Conservation (phyloP, 345 rosid species). For the Brassica nigra region DNA sequence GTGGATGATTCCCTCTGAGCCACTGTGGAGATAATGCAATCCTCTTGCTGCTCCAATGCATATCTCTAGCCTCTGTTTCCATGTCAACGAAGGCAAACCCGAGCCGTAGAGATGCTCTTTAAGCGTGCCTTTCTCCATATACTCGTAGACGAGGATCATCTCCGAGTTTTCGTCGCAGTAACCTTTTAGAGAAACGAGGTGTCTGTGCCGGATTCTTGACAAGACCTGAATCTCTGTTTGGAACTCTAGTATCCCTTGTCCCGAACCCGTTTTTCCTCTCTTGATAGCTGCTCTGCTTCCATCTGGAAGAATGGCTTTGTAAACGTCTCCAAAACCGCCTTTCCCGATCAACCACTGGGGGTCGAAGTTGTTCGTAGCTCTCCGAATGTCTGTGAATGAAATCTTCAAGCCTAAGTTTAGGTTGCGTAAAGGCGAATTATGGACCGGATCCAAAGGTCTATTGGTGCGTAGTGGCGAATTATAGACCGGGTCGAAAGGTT, state of each 20-base stretch:
- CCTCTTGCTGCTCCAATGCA: slow-evolving; percentile 42
- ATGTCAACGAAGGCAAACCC: slow-evolving; percentile 12
- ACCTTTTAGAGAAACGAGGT: slow-evolving; percentile 66
- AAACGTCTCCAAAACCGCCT: slow-evolving; percentile 37
- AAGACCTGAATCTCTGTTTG: slow-evolving; percentile 41
- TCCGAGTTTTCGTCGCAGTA: slow-evolving; percentile 54
- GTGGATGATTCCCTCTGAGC: slow-evolving; percentile 43
- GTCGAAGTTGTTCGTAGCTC: slow-evolving; percentile 38
- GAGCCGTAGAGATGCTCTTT: slow-evolving; percentile 36
- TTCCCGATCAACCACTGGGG: slow-evolving; percentile 21
- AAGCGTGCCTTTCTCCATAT: slow-evolving; percentile 41
- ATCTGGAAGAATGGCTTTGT: slow-evolving; percentile 30
- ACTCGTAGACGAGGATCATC: slow-evolving; percentile 40
- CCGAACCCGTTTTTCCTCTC: slow-evolving; percentile 25
- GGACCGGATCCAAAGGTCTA: slow-evolving; percentile 24
- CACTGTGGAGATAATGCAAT: slow-evolving; percentile 36
- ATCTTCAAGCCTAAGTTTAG: slow-evolving; percentile 33
- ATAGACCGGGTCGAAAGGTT: not conserved
- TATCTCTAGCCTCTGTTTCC: slow-evolving; percentile 38
- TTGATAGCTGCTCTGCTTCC: slow-evolving; percentile 33
- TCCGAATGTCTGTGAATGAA: slow-evolving; percentile 17
- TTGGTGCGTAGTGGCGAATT: not conserved
- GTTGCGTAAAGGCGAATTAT: slow-evolving; percentile 22
- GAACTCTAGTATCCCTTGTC: slow-evolving; percentile 37
- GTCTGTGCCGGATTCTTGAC: slow-evolving; percentile 62